Conservation (phyloP, 2,329 filamentous ascomycete species). For the Ceratocystiopsis minuta region DNA sequence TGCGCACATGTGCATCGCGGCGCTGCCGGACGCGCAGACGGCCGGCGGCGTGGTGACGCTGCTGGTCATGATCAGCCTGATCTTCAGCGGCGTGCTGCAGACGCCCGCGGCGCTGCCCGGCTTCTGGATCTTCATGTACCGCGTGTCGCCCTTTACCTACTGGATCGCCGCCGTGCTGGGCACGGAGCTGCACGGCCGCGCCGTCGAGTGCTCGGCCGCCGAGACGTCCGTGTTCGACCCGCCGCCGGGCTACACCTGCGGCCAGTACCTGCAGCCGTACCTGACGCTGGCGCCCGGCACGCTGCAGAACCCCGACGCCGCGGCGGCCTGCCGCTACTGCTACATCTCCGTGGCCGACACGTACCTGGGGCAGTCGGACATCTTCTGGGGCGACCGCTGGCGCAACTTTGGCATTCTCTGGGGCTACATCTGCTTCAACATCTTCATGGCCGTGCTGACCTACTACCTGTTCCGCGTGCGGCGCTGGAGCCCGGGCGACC, state of each 20-base stretch:
- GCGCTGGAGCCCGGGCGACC: background rate
- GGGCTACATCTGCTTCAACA: conserved; percentile 38
- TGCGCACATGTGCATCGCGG: conserved; percentile 55
- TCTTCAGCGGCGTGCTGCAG: conserved; percentile 46
- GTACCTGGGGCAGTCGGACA: conserved; percentile 28
- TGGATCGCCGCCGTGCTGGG: conserved; percentile 57
- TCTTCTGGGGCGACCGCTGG: conserved; percentile 41
- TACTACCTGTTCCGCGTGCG: conserved; percentile 7
- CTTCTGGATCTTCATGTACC: conserved; percentile 72
- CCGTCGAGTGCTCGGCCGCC: conserved; percentile 46
- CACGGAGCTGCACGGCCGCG: conserved; percentile 46
- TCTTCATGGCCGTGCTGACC: conserved; percentile 28
- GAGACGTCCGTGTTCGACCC: conserved; percentile 54
- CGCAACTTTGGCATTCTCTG: conserved; percentile 45
- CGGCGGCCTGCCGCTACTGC: conserved; percentile 36
- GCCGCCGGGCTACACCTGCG: conserved; percentile 35
- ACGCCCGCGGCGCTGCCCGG: conserved; percentile 38
- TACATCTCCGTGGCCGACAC: conserved; percentile 30
- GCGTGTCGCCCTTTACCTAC: conserved; percentile 67
- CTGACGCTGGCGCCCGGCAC: conserved; percentile 31
- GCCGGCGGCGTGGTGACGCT: conserved; percentile 44
- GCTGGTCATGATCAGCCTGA: conserved; percentile 36
- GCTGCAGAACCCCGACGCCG: conserved; percentile 29
- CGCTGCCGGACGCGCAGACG: conserved; percentile 48
- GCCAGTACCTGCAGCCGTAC: conserved; percentile 35